A percentile compares a stretch with the other conserved stretches of the same genome.
Evolutionary conservation across 129 eudicot genomes (phyloP).

Genomic region (Flaveria brownii): DNA sequence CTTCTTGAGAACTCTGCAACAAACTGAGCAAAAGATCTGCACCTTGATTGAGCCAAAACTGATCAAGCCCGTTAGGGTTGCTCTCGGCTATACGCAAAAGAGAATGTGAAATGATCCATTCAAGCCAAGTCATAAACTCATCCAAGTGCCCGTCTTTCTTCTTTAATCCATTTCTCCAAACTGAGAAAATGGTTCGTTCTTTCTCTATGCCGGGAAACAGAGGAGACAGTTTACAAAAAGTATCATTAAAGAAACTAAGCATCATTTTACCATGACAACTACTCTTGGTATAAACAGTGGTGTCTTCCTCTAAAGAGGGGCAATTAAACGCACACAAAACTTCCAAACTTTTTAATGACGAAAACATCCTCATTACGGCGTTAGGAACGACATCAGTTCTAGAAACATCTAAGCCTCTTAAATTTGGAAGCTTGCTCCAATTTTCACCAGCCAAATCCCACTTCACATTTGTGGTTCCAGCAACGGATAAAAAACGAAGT

Average conservation of each 20-base stretch:
- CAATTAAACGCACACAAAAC: conserved; percentile 82
- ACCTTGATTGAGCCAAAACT: conserved; percentile 91
- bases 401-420: conserved; percentile 87
- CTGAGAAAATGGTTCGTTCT: conserved; percentile 56
- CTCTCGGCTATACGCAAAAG: conserved; percentile 90
- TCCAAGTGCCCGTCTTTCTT: conserved; percentile 50
- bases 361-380: conserved; percentile 55
- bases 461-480: conserved; percentile 71
- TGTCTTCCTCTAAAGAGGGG: conserved; percentile 61
- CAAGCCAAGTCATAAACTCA: conserved; percentile 82
- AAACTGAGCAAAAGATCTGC: conserved; percentile 69
- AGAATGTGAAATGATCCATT: conserved; percentile 82
- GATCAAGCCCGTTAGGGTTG: conserved; percentile 76
- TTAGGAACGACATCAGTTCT: conserved; percentile 66
- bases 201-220: conserved; percentile 61
- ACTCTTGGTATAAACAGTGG: conserved; percentile 53
- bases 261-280: conserved; percentile 69
- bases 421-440: conserved; percentile 70
- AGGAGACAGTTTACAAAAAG: conserved; percentile 55
- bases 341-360: conserved; percentile 53
- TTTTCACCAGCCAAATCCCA: conserved; percentile 62
- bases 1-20: conserved; percentile 88
- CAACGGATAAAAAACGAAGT: conserved; percentile 74
- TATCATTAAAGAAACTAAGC: conserved; percentile 60
- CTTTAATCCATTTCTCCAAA: conserved; percentile 57